These are phyloP conservation scores for Phytophthora sp. DNA, from an alignment of 352 stramenopile species.

Conservation along the genomic window DNA sequence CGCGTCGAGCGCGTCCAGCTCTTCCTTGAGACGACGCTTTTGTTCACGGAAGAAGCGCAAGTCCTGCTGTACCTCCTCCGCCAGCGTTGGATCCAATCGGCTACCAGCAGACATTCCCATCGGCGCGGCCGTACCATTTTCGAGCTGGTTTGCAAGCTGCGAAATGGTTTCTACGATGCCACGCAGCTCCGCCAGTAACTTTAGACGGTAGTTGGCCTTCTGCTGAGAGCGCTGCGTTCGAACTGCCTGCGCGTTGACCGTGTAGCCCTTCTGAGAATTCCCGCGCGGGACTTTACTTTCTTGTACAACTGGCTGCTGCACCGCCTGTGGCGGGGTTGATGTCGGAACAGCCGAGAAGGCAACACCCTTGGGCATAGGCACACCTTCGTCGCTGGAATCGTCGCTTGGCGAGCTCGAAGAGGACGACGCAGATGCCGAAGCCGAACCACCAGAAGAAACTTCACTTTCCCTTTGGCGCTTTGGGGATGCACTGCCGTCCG, in stretches of 20 bases:
- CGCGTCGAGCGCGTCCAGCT: constrained; percentile 28
- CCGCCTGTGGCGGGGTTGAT: background rate
- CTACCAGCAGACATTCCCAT: constrained; percentile 27
- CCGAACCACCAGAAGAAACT: constrained; percentile 13
- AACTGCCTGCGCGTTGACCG: constrained; percentile 8
- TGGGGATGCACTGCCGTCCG: constrained; percentile 18
- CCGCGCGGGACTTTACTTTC: background rate
- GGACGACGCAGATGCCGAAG: constrained; percentile 19
- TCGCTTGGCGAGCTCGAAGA: constrained; percentile 23
- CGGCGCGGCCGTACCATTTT: constrained; percentile 10
- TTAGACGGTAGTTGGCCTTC: constrained; percentile 38
- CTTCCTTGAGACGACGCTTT: constrained; percentile 32
- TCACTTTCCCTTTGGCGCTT: constrained; percentile 26
- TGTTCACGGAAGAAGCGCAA: constrained; percentile 40
- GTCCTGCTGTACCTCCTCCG: constrained; percentile 39
- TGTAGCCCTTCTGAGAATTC: constrained; percentile 18
- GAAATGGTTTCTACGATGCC: constrained; percentile 42
- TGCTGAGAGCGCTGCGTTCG: constrained; percentile 13
- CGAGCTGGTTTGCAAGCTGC: constrained; percentile 33
- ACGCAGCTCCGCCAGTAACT: constrained; percentile 34
- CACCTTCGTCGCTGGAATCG: constrained; percentile 26
- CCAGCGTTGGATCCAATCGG: constrained; percentile 31
- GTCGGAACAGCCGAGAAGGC: background rate
- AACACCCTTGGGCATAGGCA: constrained; percentile 14
- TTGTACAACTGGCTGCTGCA: background rate